Percentiles rank a stretch among this genome's conserved stretches.
Conservation (phyloP, 1,139 yeast species). For the Diutina mesorugosa region DNA sequence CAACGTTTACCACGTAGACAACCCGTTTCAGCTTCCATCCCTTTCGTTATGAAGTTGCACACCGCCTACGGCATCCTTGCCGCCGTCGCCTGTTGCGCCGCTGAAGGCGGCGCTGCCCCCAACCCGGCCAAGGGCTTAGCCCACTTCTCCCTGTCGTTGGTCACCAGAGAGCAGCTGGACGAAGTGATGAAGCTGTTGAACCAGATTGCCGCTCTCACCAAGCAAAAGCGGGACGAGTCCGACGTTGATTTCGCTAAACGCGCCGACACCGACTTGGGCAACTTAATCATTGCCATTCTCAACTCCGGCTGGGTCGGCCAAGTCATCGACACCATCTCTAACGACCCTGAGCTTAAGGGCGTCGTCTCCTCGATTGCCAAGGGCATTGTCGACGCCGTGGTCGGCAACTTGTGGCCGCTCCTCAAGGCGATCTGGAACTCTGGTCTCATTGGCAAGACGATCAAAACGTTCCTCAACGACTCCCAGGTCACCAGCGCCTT, state of each 20-base stretch:
- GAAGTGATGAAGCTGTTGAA: not conserved
- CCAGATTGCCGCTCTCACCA: not conserved
- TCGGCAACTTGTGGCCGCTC: not conserved
- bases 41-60: constrained; percentile 1
- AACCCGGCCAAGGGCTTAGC: not conserved
- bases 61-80: not conserved
- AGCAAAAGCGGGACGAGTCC: not conserved
- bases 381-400: not conserved
- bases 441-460: not conserved
- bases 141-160: not conserved
- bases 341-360: not conserved
- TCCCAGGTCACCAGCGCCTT: not conserved
- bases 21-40: not conserved
- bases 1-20: not conserved
- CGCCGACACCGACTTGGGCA: not conserved
- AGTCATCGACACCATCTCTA: not conserved
- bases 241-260: not conserved
- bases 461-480: not conserved
- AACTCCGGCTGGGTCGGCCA: not conserved
- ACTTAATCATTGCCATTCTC: not conserved
- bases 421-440: constrained; percentile 1
- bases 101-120: not conserved
- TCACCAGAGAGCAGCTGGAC: not conserved
- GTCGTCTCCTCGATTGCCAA: not conserved
- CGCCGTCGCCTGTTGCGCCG: not conserved